These are phyloP conservation scores for Hysterangium stoloniferum DNA, from an alignment of 768 basidiomycete genomes.

Conservation along the genomic window DNA sequence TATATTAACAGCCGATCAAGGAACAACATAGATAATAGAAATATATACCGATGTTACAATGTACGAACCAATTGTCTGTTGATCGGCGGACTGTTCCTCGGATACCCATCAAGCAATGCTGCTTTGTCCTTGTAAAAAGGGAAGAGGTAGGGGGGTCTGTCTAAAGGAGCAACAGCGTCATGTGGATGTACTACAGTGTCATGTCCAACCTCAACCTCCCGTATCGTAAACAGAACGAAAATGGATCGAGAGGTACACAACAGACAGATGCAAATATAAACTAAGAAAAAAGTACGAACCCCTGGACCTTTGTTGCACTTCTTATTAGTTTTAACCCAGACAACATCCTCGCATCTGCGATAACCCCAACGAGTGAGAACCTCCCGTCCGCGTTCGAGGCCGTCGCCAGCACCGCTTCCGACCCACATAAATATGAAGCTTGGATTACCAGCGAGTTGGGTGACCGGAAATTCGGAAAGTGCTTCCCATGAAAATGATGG, in stretches of 20 bases:
- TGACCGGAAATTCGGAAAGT: constrained; percentile 74
- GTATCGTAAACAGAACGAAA: constrained; percentile 1
- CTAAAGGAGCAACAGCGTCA: constrained; percentile 28
- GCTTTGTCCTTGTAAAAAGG: constrained; percentile 82
- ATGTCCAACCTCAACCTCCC: neutral
- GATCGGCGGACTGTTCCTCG: constrained; percentile 92
- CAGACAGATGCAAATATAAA: no score
- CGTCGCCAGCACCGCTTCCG: constrained; percentile 82
- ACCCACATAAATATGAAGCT: constrained; percentile 96
- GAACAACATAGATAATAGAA: neutral
- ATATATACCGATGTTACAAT: constrained; percentile 88
- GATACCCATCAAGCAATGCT: constrained; percentile 96
- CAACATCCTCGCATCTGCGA: constrained; percentile 92
- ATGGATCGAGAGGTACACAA: constrained; percentile 1
- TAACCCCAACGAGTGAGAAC: constrained; percentile 92
- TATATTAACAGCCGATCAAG: neutral
- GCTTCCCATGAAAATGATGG: constrained; percentile 83
- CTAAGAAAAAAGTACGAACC: constrained; percentile 39
- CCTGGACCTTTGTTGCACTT: constrained; percentile 65
- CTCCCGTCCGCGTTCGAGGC: constrained; percentile 87
- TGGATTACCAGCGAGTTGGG: constrained; percentile 79
- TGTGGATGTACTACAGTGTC: constrained; percentile 1
- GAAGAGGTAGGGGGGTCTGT: constrained; percentile 83
- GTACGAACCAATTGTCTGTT: constrained; percentile 94
- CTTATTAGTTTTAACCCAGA: constrained; percentile 93